Base-by-base conservation (phyloP, 148 eudicot genomes). In the Heliosperma pusillum region DNA sequence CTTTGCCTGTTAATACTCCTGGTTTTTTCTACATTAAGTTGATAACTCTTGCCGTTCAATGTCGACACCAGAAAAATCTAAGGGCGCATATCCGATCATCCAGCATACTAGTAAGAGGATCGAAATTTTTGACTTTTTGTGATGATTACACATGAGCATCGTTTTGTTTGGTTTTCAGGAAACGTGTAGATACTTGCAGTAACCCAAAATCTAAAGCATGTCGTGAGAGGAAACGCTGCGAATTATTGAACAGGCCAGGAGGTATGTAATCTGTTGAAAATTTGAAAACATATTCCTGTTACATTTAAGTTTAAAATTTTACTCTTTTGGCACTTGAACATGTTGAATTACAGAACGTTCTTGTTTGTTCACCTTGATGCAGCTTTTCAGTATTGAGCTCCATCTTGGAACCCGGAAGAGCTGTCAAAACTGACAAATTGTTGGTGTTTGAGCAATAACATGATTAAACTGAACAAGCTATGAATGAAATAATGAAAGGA, bases 201-300 rank as follows among this genome's bases (percentile, higher is more conserved):
- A 86, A 87, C 70, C 67, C 79, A 17, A 87, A 81, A 74, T 85
- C 83, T 17, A 92, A 92, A 85, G 95, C 97, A 60, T 86, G 87
- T 47, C 92, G 97, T 67, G 97, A 92, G 88, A 88, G 89, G 80
- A 69, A 82, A 74, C 80, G 97, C 8, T 85, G 97, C 73, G 97
- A 90, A 71, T 88, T 77, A 52, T 83, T 92, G 84, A 92, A 92
- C 67, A 90, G 86, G 74, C 90, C 67, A 90, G 86, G 74, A 90
- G 91, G 97, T 77, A 90, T 59, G 81, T 20, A 33, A 72, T 66
- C 27, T 53, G 47, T 58, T 33, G 42, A 9, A 24, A 19, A 10
- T 36, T 36, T 29, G 30, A 29, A 29, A 29, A 1, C 30, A 29
- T 29, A 29, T 29, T 29, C 30, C 3, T 29, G 30, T 29, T 29